phyloP scores from a whole-genome alignment of 805 yeast species.

The Wickerhamomyces bovis region DNA sequence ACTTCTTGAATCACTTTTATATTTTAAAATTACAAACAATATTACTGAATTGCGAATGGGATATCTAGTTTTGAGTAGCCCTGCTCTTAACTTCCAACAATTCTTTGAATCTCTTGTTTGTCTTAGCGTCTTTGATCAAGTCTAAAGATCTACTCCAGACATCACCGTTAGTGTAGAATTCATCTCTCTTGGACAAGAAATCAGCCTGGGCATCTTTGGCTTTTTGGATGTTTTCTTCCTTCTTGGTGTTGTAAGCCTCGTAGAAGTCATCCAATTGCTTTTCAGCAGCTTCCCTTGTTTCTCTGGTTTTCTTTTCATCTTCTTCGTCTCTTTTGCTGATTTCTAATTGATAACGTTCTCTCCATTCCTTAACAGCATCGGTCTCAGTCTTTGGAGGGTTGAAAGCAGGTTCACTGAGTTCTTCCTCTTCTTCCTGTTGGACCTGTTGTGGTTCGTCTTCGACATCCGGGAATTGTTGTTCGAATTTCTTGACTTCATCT shows the following conservation, averaged over 20 bases:
- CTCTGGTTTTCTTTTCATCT: slow-evolving; percentile 55
- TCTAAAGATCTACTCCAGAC: slow-evolving; percentile 73
- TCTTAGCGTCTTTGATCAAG: slow-evolving; percentile 33
- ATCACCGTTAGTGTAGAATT: slow-evolving; percentile 68
- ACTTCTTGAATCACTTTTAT: background rate
- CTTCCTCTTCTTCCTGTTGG: slow-evolving; percentile 33
- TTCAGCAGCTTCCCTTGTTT: slow-evolving; percentile 69
- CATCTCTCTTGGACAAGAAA: slow-evolving; percentile 70
- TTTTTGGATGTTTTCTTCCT: slow-evolving; percentile 58
- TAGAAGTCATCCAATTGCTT: slow-evolving; percentile 87
- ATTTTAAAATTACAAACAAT: background rate
- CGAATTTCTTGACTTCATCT: slow-evolving; percentile 52
- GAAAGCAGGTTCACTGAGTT: slow-evolving; percentile 29
- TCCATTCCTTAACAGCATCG: slow-evolving; percentile 70
- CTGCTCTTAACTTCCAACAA: slow-evolving; percentile 22
- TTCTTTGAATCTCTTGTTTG: slow-evolving; percentile 25
- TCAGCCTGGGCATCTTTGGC: slow-evolving; percentile 64
- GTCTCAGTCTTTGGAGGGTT: slow-evolving; percentile 37
- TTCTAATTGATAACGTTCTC: slow-evolving; percentile 70
- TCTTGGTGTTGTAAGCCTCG: slow-evolving; percentile 82
- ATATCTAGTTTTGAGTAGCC: slow-evolving; percentile 13
- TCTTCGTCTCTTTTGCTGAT: slow-evolving; percentile 73
- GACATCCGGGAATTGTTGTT: slow-evolving; percentile 60
- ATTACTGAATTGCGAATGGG: background rate
- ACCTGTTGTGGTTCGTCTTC: slow-evolving; percentile 22